Base-by-base conservation (phyloP, 352 stramenopile genomes). In the Globisporangium nagaii region DNA sequence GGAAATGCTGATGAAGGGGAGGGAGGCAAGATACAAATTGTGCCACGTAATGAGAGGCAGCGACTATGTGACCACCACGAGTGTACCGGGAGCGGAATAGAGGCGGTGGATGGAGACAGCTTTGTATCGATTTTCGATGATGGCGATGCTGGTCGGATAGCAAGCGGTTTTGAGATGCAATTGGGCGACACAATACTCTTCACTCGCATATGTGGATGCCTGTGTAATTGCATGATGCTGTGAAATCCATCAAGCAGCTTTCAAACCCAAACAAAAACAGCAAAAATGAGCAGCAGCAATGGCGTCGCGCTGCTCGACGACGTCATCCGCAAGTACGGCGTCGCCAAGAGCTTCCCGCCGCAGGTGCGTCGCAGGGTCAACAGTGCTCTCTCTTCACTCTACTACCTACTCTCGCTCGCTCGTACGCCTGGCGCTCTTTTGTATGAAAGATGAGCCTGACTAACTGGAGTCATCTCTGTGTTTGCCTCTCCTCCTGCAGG, bases 261-360 rank as follows among this genome's bases (percentile, higher is more conserved):
- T 24, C 30, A 19, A 4, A 3, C 12, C 10, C 36, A 31, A 36
- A 3, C 58, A 56, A 37, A 45, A 67, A 22, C 41, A 39, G 11
- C 17, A 46, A 31, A 36, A 25, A 44, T 13, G 43, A 58, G 20
- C 20, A 55, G 41, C 43, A 66, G 45, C 39, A 44, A 53, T 61
- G 64, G 73, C 30, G 65, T 74, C 22, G 71, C 71, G 54, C 68
- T 91, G 54, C 72, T 58, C 22, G 84, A 91, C 62, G 66, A 67
- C 30, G 42, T 84, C 46, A 47, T 93, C 48, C 74, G 73, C 36
- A 76, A 71, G 35, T 93, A 90, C 56, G 77, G 79, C 53, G 75
- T 84, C 19, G 68, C 71, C 12, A 76, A 76, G 39, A 87, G 70
- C 64, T 91, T 93, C 40, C 42, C 62, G 7, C 73, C 80, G 35